Evolutionary conservation across 192 early-diverging fungal genomes (phyloP).

Genomic region (Mortierella alpina): DNA sequence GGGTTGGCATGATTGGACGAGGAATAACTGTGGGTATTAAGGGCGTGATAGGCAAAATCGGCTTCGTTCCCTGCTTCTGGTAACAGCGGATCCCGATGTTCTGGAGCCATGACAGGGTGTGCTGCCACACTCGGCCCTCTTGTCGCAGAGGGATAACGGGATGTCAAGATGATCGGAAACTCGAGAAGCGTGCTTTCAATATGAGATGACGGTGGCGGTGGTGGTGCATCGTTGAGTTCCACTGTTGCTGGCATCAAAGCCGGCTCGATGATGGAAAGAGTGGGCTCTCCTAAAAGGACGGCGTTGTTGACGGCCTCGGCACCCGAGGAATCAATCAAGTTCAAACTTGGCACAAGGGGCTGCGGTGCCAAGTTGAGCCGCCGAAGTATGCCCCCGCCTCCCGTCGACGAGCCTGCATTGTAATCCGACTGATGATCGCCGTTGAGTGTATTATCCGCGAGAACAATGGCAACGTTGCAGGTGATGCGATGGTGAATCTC

Average conservation of each 20-base stretch:
- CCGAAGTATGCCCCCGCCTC: slow-evolving; percentile 39
- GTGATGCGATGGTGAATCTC: slow-evolving; percentile 44
- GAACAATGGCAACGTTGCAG: slow-evolving; percentile 47
- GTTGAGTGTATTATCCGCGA: neutral
- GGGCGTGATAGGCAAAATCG: slow-evolving; percentile 4
- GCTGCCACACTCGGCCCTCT: neutral
- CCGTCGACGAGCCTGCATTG: neutral
- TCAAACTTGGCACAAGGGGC: slow-evolving; percentile 19
- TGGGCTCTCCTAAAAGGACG: slow-evolving; percentile 38
- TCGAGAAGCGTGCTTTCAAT: slow-evolving; percentile 41
- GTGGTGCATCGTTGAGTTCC: slow-evolving; percentile 46
- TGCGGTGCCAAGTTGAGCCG: slow-evolving; percentile 42
- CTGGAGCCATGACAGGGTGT: neutral
- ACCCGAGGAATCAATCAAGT: slow-evolving; percentile 36
- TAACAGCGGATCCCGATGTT: neutral
- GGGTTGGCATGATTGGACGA: slow-evolving; percentile 1
- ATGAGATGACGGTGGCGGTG: slow-evolving; percentile 25
- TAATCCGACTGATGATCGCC: neutral
- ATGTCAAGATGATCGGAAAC: slow-evolving; percentile 51
- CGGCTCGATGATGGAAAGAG: slow-evolving; percentile 47
- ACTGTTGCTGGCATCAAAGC: slow-evolving; percentile 25
- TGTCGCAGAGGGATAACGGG: slow-evolving; percentile 19
- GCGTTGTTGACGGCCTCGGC: slow-evolving; percentile 39
- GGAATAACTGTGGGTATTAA: slow-evolving; percentile 10
- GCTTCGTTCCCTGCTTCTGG: neutral